Percentiles rank a stretch among this genome's conserved stretches.
Evolutionary conservation across 2,329 filamentous ascomycete genomes (phyloP).

Genomic region (Nigrospora sphaerica): DNA sequence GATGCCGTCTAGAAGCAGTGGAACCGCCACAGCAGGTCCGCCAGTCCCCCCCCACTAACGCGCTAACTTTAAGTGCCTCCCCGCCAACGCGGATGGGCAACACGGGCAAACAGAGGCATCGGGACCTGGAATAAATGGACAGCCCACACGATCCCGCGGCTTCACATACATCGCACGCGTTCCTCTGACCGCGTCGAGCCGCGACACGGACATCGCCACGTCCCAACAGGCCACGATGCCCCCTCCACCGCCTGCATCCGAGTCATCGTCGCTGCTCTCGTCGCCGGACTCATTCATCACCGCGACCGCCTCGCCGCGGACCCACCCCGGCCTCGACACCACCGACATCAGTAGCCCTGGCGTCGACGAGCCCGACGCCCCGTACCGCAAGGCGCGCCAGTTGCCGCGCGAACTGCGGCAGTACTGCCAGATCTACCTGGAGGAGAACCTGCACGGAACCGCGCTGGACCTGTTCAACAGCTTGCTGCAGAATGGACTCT

Average conservation of each 20-base stretch:
- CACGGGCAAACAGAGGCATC: no score
- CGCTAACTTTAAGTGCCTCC: no score
- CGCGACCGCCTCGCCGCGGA: slow-evolving; percentile 11
- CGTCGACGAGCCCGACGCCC: slow-evolving; percentile 7
- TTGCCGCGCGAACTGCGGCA: slow-evolving; percentile 58
- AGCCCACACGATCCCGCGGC: no score
- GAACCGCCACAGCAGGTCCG: no score
- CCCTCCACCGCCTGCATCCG: neutral
- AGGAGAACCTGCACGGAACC: slow-evolving; percentile 60
- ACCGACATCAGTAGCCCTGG: slow-evolving; percentile 14
- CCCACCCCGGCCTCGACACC: slow-evolving; percentile 5
- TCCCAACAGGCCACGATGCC: slow-evolving; percentile 6
- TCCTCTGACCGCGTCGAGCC: no score
- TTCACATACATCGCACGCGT: no score
- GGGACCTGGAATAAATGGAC: no score
- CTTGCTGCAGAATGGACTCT: slow-evolving; percentile 34
- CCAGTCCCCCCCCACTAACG: no score
- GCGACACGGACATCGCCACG: no score
- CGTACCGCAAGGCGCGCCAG: slow-evolving; percentile 46
- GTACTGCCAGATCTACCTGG: slow-evolving; percentile 65
- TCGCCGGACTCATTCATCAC: slow-evolving; percentile 15
- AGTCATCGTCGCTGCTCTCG: slow-evolving; percentile 11
- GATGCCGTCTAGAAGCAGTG: no score
- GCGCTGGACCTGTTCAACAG: slow-evolving; percentile 59
- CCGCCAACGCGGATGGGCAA: no score